phyloP scores from a whole-genome alignment of 352 stramenopile species.

The Peronospora farinosa region DNA sequence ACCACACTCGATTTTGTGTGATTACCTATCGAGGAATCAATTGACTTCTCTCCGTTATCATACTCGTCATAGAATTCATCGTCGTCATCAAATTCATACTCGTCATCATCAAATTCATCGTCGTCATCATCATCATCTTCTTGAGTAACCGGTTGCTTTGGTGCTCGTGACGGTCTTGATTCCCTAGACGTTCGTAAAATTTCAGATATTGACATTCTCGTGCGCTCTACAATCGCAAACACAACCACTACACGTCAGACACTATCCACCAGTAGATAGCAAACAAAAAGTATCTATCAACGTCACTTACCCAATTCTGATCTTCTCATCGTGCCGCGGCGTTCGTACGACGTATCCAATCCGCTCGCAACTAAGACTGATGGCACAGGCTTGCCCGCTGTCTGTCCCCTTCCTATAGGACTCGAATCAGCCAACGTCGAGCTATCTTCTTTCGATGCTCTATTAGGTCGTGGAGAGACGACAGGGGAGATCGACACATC shows the following conservation, averaged over 20 bases:
- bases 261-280: background rate
- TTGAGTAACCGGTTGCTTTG: constrained; percentile 1
- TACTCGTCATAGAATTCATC: constrained; percentile 24
- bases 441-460: constrained; percentile 27
- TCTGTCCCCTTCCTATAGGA: constrained; percentile 9
- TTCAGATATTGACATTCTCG: constrained; percentile 21
- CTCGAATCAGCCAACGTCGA: constrained; percentile 17
- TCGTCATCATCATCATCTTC: constrained; percentile 17
- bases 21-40: constrained; percentile 20
- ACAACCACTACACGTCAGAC: constrained; percentile 8
- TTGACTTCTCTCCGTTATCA: constrained; percentile 9
- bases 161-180: constrained; percentile 6
- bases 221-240: constrained; percentile 19
- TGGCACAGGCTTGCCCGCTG: constrained; percentile 4
- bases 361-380: constrained; percentile 6
- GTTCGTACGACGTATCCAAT: constrained; percentile 22
- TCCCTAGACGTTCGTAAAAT: constrained; percentile 15
- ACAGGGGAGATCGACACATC: constrained; percentile 29
- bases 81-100: constrained; percentile 19
- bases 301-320: constrained; percentile 33
- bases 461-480: constrained; percentile 17
- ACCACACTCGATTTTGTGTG: constrained; percentile 27
- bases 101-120: too few relatives aligned
- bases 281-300: background rate
- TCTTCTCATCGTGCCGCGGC: constrained; percentile 28